Conservation (phyloP, 2,329 filamentous ascomycete genomes). For the Penicillium sp. region DNA sequence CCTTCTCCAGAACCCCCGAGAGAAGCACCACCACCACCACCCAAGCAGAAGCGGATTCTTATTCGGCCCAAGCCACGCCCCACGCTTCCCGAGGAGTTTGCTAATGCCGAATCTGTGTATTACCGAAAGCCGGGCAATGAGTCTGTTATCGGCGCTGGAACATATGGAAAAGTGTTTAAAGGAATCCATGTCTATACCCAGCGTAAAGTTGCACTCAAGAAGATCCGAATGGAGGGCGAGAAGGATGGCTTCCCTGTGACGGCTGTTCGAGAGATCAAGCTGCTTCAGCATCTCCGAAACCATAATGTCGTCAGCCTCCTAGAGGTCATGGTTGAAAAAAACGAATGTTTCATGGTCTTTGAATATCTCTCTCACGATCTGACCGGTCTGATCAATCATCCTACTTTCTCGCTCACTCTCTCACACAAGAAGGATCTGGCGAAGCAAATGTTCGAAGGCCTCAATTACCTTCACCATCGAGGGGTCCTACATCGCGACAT, state of each 20-base stretch:
- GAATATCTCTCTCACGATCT: slow-evolving; percentile 96
- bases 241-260: slow-evolving; percentile 99
- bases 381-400: slow-evolving; percentile 92
- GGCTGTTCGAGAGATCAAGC: slow-evolving; percentile 91
- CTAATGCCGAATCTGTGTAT: slow-evolving; percentile 82
- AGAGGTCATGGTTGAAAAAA: slow-evolving; percentile 98
- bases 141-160: slow-evolving; percentile 91
- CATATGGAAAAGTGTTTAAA: slow-evolving; percentile 95
- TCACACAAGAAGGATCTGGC: slow-evolving; percentile 91
- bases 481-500: slow-evolving; percentile 97
- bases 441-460: slow-evolving; percentile 85
- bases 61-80: slow-evolving; percentile 71
- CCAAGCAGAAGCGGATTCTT: slow-evolving; percentile 64
- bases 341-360: slow-evolving; percentile 99
- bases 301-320: slow-evolving; percentile 82
- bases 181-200: slow-evolving; percentile 76
- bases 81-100: slow-evolving; percentile 67
- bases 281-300: slow-evolving; percentile 89
- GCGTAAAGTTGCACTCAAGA: slow-evolving; percentile 83
- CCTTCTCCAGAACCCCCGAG: slow-evolving; percentile 43
- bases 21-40: slow-evolving; percentile 49
- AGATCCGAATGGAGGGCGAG: slow-evolving; percentile 99
- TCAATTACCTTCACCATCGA: slow-evolving; percentile 87
- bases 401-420: slow-evolving; percentile 78
- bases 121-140: slow-evolving; percentile 96